Percentiles rank a stretch among this genome's conserved stretches.
Conservation (phyloP, 2,329 filamentous ascomycete species). For the Amylocarpus encephaloides region DNA sequence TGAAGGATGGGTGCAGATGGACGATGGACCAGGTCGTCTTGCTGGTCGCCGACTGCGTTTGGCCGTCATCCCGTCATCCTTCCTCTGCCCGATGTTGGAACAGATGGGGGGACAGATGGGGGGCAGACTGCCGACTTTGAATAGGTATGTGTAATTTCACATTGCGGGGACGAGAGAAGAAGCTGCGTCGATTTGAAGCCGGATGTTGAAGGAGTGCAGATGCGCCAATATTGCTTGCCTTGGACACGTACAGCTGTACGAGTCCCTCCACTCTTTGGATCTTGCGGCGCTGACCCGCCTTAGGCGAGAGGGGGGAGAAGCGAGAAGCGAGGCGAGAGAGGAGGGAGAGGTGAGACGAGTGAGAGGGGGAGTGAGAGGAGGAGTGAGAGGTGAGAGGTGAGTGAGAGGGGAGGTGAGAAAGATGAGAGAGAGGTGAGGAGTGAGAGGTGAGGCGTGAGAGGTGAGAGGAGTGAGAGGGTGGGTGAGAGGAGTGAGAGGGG, state of each 20-base stretch:
- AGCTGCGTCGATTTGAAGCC: neutral
- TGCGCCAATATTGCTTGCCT: neutral
- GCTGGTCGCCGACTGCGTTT: neutral
- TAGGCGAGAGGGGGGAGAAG: no score
- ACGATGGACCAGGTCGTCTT: neutral
- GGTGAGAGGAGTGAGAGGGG: no score
- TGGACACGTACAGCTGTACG: neutral
- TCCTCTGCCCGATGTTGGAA: neutral
- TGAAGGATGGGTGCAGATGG: slow-evolving; percentile 5
- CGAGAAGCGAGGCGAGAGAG: no score
- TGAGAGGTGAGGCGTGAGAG: no score
- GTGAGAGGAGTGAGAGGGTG: no score
- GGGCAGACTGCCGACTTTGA: neutral
- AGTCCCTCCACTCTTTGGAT: neutral
- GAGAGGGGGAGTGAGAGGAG: no score
- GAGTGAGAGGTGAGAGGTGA: no score
- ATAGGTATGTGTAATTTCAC: neutral
- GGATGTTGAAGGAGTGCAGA: neutral
- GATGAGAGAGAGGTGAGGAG: no score
- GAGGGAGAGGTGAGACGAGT: no score
- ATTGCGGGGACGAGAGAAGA: neutral
- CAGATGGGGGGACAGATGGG: no score
- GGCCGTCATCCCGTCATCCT: neutral
- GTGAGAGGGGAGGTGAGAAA: no score
- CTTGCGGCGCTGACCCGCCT: no score